Evolutionary conservation across 1,139 yeast genomes (phyloP).

Genomic region (Nakaseomyces delphensis): DNA sequence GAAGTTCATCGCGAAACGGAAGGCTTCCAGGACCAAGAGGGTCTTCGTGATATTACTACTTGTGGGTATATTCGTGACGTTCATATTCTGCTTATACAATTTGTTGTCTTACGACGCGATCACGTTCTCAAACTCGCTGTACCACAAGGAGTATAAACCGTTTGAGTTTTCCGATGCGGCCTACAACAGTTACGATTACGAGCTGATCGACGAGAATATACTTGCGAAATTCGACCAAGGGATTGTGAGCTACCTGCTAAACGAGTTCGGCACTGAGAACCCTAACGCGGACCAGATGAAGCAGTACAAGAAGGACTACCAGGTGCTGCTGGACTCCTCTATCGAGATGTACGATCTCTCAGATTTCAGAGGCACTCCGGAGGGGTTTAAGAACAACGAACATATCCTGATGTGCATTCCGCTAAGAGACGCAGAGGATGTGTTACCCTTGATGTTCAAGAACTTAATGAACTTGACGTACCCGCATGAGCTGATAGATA

Average conservation of each 20-base stretch:
- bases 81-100: not conserved
- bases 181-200: constrained; percentile 31
- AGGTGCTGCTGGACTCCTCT: constrained; percentile 28
- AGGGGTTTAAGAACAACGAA: constrained; percentile 52
- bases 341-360: constrained; percentile 58
- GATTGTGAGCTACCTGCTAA: constrained; percentile 30
- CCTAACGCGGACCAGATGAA: constrained; percentile 21
- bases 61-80: not conserved
- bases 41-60: not conserved
- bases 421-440: constrained; percentile 71
- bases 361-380: constrained; percentile 45
- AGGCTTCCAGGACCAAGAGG: not conserved
- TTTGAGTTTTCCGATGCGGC: constrained; percentile 27
- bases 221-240: constrained; percentile 34
- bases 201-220: constrained; percentile 28
- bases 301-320: constrained; percentile 21
- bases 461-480: constrained; percentile 80
- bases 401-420: constrained; percentile 68
- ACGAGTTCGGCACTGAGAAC: constrained; percentile 28
- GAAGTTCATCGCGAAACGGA: constrained; percentile 3
- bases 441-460: constrained; percentile 73
- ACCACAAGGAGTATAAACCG: constrained; percentile 11
- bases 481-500: constrained; percentile 71
- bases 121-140: not conserved
- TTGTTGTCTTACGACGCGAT: not conserved